Evolutionary conservation across 345 rosid genomes (phyloP).

Genomic region (Citrus sp.): DNA sequence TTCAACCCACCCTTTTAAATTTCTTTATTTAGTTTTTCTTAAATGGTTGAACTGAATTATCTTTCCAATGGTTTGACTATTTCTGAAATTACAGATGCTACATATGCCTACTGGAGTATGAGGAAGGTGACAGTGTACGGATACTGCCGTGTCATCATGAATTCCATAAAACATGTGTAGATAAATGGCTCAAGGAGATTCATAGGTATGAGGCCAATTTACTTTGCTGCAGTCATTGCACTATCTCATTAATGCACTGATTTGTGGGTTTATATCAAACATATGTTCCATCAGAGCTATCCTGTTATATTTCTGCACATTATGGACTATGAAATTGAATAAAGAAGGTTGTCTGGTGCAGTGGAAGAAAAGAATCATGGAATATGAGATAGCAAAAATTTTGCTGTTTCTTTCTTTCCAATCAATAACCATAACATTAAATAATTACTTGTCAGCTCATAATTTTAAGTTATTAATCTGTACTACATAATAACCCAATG

Average conservation of each 20-base stretch:
- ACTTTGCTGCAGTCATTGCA: neutral
- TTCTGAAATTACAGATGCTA: conserved; percentile 57
- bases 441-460: neutral
- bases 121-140: conserved; percentile 85
- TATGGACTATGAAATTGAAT: neutral
- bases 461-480: neutral
- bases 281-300: neutral
- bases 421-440: neutral
- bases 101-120: conserved; percentile 96
- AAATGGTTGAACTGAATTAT: neutral
- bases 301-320: neutral
- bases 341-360: neutral
- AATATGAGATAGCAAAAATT: neutral
- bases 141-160: conserved; percentile 89
- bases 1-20: neutral
- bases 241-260: neutral
- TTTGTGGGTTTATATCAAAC: neutral
- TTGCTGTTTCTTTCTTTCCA: neutral
- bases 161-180: conserved; percentile 78
- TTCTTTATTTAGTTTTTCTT: neutral
- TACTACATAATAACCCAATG: neutral
- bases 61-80: neutral
- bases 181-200: conserved; percentile 97
- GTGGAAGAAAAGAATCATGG: neutral
- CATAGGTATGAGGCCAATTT: conserved; percentile 61